A percentile compares a stretch with the other conserved stretches of the same genome.
phyloP scores from a whole-genome alignment of 768 basidiomycete species.

The Hypsizygus marmoreus region DNA sequence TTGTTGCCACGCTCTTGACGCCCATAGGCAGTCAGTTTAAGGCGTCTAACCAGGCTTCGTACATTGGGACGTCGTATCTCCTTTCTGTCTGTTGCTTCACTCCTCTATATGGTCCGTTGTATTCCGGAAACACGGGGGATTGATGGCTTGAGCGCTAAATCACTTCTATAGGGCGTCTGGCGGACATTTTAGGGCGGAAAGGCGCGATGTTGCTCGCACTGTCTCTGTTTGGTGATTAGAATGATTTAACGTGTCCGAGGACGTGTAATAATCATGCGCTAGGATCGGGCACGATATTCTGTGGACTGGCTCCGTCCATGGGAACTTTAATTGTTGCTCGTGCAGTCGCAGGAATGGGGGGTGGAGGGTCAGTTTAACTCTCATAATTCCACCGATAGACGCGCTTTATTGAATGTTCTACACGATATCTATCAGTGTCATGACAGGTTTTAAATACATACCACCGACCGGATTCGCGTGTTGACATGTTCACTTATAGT shows the following conservation, averaged over 20 bases:
- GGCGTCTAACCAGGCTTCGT: conserved; percentile 78
- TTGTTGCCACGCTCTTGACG: conserved; percentile 83
- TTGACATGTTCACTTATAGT: conserved; percentile 48
- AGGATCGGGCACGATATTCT: conserved; percentile 84
- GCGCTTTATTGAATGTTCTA: conserved; percentile 22
- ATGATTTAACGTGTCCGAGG: conserved; percentile 8
- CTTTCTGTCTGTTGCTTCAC: conserved; percentile 91
- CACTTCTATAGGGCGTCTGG: conserved; percentile 63
- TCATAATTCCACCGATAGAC: conserved; percentile 21
- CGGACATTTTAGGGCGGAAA: conserved; percentile 84
- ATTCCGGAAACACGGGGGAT: conserved; percentile 7
- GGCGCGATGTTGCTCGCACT: conserved; percentile 86
- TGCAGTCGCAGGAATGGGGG: conserved; percentile 88
- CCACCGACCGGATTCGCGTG: conserved; percentile 19
- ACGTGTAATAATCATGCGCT: conserved; percentile 15
- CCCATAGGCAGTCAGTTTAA: conserved; percentile 87
- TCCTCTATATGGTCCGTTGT: conserved; percentile 72
- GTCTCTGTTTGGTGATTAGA: conserved; percentile 72
- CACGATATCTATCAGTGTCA: conserved; percentile 58
- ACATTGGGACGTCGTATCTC: conserved; percentile 87
- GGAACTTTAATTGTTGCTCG: conserved; percentile 76
- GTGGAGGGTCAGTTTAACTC: conserved; percentile 70
- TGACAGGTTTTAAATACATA: conserved; percentile 63
- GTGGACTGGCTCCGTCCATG: conserved; percentile 89
- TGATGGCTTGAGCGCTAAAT: conserved; percentile 16